phyloP scores from a whole-genome alignment of 2,329 filamentous ascomycete genomes.

The Xylariaceae sp. region DNA sequence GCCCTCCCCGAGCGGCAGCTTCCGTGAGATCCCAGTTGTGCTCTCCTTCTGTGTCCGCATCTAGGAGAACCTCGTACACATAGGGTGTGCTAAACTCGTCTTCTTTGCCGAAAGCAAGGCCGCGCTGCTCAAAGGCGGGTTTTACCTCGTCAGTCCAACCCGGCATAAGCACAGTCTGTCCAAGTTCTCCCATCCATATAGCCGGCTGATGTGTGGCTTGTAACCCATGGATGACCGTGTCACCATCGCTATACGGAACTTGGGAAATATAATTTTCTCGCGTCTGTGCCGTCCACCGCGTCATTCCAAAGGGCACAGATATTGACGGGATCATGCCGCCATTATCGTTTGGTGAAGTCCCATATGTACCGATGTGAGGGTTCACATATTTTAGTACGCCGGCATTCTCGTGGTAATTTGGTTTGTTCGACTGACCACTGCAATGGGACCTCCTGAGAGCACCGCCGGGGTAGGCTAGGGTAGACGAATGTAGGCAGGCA shows the following conservation, averaged over 20 bases:
- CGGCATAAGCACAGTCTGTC: slow-evolving; percentile 52
- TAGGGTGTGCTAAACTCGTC: slow-evolving; percentile 53
- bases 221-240: slow-evolving; percentile 54
- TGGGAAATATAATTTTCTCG: slow-evolving; percentile 57
- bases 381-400: slow-evolving; percentile 45
- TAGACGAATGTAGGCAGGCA: slow-evolving; percentile 5
- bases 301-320: slow-evolving; percentile 54
- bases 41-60: slow-evolving; percentile 45
- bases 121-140: slow-evolving; percentile 49
- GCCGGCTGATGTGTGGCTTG: slow-evolving; percentile 58
- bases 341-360: slow-evolving; percentile 42
- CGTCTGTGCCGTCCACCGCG: slow-evolving; percentile 58
- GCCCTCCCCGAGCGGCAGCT: slow-evolving; percentile 38
- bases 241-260: slow-evolving; percentile 53
- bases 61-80: slow-evolving; percentile 52
- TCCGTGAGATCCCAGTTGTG: slow-evolving; percentile 47
- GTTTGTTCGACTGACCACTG: background rate
- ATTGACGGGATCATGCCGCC: slow-evolving; percentile 49
- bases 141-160: slow-evolving; percentile 44
- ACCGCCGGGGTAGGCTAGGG: background rate
- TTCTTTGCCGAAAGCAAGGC: slow-evolving; percentile 49
- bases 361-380: slow-evolving; percentile 45
- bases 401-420: slow-evolving; percentile 39
- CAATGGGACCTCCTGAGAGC: background rate
- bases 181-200: slow-evolving; percentile 60